Base-by-base conservation (phyloP, 371 early-diverging fungal genomes). In the Mucor racemosus region DNA sequence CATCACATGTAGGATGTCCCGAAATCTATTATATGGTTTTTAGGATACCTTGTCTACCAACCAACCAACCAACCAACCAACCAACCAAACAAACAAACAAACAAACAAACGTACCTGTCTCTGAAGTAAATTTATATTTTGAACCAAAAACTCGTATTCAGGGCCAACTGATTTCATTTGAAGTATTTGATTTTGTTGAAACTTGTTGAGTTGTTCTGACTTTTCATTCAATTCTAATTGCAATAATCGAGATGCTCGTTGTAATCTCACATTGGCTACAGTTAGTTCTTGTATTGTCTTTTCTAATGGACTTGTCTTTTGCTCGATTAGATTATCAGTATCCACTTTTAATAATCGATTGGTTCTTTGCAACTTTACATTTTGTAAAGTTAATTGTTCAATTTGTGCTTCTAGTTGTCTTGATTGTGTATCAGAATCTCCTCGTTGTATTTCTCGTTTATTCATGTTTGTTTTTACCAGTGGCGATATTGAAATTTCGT, bases 141-240 rank as follows among this genome's bases (percentile, higher is more conserved):
- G 84, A n/a, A 84, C 84, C 5, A 84, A 59, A 65, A 75, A 84
- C 50, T 84, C 84, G 63, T 84, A 84, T 58, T 84, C 84, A 48
- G 84, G 84, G 8, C 84, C 84, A 13, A 81, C 81, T 13, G 68
- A 69, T 65, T 81, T 81, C 80, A 84, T 81, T 44, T 76, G 68
- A 14, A 73, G 44, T 17, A 84, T 77, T 38, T 79, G 79, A 13
- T 84, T 80, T 39, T 72, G 62, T 48, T 74, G 68, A 9, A 68
- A 48, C 26, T 58, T 54, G 64, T 66, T 64, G 14, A 66, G n/a
- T 39, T 73, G 58, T 8, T 41, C 40, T 7, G 71, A 60, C 60
- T 78, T 80, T 42, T 80, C 81, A 5, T 84, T 75, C 7, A 81
- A 48, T 26, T 84, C 84, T 53, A 72, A 69, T 31, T 81, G 79